Conservation (phyloP, 148 eudicot species). For the Fagopyrum tataricum region DNA sequence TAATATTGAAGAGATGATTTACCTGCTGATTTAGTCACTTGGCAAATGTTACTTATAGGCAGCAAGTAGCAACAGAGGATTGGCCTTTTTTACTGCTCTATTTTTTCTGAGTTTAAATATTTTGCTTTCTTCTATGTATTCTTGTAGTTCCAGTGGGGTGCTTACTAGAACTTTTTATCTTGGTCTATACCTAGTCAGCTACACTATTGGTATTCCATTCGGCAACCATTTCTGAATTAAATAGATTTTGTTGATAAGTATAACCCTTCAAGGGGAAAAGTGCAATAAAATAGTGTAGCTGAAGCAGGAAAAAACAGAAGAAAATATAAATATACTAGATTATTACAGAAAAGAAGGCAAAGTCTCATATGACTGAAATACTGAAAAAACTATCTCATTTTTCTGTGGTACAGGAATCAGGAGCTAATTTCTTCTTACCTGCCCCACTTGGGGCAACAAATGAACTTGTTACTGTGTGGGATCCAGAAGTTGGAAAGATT, state of each 20-base stretch:
- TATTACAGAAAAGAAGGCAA: background rate
- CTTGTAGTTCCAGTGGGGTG: background rate
- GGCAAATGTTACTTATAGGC: background rate
- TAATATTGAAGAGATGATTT: constrained; percentile 20
- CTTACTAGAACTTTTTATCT: background rate
- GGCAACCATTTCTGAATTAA: background rate
- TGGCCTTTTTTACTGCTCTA: background rate
- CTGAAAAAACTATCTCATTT: background rate
- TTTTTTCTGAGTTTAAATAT: background rate
- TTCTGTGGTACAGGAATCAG: constrained; percentile 64
- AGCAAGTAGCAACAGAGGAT: background rate
- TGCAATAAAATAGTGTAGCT: background rate
- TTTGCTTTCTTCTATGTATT: background rate
- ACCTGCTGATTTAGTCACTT: background rate
- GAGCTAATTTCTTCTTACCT: constrained; percentile 77
- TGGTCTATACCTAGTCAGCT: background rate
- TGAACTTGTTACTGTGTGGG: constrained; percentile 95
- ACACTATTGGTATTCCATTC: background rate
- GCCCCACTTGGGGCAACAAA: constrained; percentile 81
- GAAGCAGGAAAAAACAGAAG: background rate
- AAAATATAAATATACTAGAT: background rate
- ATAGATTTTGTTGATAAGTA: background rate
- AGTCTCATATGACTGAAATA: background rate
- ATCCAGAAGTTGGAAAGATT: constrained; percentile 85
- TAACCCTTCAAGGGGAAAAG: background rate